Evolutionary conservation across 1,139 yeast species (phyloP).

Genomic region (Candida pseudocylindracea): DNA sequence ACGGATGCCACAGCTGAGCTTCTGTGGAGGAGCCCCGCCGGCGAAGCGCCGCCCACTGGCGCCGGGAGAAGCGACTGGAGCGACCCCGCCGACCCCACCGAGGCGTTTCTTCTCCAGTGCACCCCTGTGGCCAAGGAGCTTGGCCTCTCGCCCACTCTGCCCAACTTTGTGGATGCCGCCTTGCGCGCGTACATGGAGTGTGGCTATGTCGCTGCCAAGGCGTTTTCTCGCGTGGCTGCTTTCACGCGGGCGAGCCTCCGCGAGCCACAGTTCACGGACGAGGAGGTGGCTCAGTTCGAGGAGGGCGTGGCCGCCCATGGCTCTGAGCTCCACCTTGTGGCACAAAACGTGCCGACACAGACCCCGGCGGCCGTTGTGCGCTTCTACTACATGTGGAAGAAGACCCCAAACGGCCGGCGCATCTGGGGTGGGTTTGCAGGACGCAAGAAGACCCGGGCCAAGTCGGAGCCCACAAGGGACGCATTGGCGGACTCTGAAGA

Average conservation of each 20-base stretch:
- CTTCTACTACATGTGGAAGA: conserved; percentile 81
- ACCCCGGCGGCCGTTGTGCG: conserved; percentile 61
- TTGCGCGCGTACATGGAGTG: conserved; percentile 28
- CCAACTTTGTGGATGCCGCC: conserved; percentile 65
- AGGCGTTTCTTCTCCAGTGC: conserved; percentile 31
- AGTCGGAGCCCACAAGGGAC: conserved; percentile 8
- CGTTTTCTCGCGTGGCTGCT: conserved; percentile 5
- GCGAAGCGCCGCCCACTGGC: conserved; percentile 5
- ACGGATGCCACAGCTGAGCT: conserved; percentile 18
- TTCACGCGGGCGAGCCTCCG: conserved; percentile 35
- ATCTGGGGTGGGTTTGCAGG: conserved; percentile 80
- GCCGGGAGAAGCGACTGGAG: conserved; percentile 21
- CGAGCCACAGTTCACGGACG: conserved; percentile 53
- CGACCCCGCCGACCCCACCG: conserved; percentile 17
- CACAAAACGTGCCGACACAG: conserved; percentile 44
- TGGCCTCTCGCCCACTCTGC: conserved; percentile 16
- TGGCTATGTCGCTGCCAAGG: conserved; percentile 28
- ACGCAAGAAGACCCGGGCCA: conserved; percentile 29
- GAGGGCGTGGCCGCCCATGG: conserved; percentile 56
- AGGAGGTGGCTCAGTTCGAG: conserved; percentile 51
- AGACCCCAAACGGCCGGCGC: conserved; percentile 46
- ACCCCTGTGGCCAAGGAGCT: conserved; percentile 29
- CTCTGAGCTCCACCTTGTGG: conserved; percentile 60
- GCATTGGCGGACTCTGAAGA: conserved; percentile 40
- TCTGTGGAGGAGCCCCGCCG: too few species aligned